These are phyloP conservation scores for Taiozyma sp. DNA, from an alignment of 1,139 yeast species.

Conservation along the genomic window DNA sequence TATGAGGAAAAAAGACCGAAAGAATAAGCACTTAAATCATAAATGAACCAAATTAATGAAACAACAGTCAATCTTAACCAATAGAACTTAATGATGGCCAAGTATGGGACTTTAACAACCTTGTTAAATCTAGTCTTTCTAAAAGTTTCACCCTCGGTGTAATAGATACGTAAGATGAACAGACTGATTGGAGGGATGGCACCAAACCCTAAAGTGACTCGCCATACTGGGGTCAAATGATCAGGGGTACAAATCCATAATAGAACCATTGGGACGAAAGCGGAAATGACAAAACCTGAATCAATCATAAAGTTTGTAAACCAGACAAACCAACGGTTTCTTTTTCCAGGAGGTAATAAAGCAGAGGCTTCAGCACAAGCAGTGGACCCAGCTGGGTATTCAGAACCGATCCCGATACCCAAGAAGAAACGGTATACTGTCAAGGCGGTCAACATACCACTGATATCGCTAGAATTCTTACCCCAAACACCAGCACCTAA, in stretches of 20 bases:
- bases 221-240: constrained; percentile 83
- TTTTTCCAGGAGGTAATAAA: constrained; percentile 67
- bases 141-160: constrained; percentile 70
- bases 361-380: constrained; percentile 93
- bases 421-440: constrained; percentile 83
- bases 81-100: constrained; percentile 69
- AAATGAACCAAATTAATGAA: constrained; percentile 82
- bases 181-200: constrained; percentile 83
- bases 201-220: constrained; percentile 87
- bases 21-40: constrained; percentile 84
- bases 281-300: constrained; percentile 74
- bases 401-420: constrained; percentile 86
- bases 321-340: constrained; percentile 88
- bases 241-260: constrained; percentile 74
- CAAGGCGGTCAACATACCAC: constrained; percentile 76
- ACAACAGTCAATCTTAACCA: constrained; percentile 76
- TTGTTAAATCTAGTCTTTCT: constrained; percentile 65
- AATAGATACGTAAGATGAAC: constrained; percentile 71
- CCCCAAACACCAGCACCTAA: constrained; percentile 91
- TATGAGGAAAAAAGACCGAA: constrained; percentile 79
- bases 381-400: constrained; percentile 90
- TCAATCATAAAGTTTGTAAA: constrained; percentile 90
- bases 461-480: constrained; percentile 30
- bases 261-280: constrained; percentile 83
- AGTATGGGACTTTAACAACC: constrained; percentile 60